A percentile compares a stretch with the other conserved stretches of the same genome.
phyloP scores from a whole-genome alignment of 306 rosid species.

The Cucumis hystrix region DNA sequence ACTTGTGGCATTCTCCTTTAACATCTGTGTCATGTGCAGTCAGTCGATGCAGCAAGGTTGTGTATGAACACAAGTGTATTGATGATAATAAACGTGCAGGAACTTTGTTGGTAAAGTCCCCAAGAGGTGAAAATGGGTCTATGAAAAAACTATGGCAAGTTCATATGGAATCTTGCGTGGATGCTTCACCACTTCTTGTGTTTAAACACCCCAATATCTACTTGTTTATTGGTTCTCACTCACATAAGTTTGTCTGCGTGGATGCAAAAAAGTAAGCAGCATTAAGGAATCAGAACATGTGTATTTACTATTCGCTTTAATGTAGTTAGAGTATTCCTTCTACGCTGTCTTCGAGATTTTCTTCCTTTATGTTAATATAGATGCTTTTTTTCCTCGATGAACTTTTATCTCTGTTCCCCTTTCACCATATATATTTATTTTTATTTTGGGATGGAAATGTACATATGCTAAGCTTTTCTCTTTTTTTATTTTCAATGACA shows the following conservation, averaged over 20 bases:
- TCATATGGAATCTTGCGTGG: conserved; percentile 80
- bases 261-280: conserved; percentile 58
- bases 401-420: neutral
- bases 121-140: conserved; percentile 27
- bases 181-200: conserved; percentile 81
- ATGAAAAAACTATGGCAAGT: conserved; percentile 63
- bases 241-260: conserved; percentile 64
- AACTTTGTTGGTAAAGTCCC: conserved; percentile 22
- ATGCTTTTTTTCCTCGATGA: neutral
- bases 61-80: conserved; percentile 21
- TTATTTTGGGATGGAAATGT: neutral
- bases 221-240: conserved; percentile 86
- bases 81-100: conserved; percentile 16
- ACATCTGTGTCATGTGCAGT: conserved; percentile 36
- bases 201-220: conserved; percentile 34
- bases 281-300: neutral
- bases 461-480: neutral
- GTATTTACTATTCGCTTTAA: neutral
- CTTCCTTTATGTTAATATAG: neutral
- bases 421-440: neutral
- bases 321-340: neutral
- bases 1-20: conserved; percentile 34
- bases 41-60: conserved; percentile 70
- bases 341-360: neutral
- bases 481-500: neutral